A percentile compares a stretch with the other conserved stretches of the same genome.
Evolutionary conservation across 1,139 yeast species (phyloP).

Genomic region (Geotrichum candidum): DNA sequence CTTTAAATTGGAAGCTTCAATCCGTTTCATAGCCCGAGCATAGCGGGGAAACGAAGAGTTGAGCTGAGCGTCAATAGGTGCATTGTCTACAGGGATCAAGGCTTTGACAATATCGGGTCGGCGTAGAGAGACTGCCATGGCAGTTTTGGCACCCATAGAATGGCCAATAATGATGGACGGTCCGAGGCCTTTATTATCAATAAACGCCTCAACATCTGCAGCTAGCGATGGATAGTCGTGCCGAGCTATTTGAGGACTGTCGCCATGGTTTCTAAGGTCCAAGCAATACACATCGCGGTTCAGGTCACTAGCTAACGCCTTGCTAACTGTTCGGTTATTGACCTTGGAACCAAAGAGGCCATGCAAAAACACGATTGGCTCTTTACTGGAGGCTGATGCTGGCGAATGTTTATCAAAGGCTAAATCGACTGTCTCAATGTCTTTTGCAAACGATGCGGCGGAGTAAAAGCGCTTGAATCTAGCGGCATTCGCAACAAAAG

Average conservation of each 20-base stretch:
- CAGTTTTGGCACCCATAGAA: conserved; percentile 96
- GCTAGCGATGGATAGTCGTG: conserved; percentile 81
- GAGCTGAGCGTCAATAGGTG: conserved; percentile 67
- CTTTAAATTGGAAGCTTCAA: conserved; percentile 39
- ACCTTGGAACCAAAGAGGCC: conserved; percentile 82
- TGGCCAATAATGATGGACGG: conserved; percentile 78
- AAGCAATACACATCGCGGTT: conserved; percentile 52
- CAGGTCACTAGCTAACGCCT: conserved; percentile 37
- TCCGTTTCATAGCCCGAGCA: conserved; percentile 53
- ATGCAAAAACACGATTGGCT: conserved; percentile 71
- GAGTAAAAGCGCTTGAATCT: not conserved
- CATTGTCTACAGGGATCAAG: conserved; percentile 79
- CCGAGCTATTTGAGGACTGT: conserved; percentile 64
- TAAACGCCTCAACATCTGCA: conserved; percentile 73
- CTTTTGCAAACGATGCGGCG: conserved; percentile 6
- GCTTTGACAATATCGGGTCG: conserved; percentile 58
- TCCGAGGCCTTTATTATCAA: conserved; percentile 43
- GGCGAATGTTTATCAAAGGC: conserved; percentile 14
- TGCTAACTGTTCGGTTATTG: conserved; percentile 73
- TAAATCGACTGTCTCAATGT: conserved; percentile 16
- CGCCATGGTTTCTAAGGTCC: conserved; percentile 88
- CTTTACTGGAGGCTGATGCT: not conserved
- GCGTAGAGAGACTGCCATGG: conserved; percentile 77
- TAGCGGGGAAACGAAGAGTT: conserved; percentile 61
- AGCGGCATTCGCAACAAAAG: not conserved